These are phyloP conservation scores for Clavispora fructus DNA, from an alignment of 805 yeast genomes.

Conservation along the genomic window DNA sequence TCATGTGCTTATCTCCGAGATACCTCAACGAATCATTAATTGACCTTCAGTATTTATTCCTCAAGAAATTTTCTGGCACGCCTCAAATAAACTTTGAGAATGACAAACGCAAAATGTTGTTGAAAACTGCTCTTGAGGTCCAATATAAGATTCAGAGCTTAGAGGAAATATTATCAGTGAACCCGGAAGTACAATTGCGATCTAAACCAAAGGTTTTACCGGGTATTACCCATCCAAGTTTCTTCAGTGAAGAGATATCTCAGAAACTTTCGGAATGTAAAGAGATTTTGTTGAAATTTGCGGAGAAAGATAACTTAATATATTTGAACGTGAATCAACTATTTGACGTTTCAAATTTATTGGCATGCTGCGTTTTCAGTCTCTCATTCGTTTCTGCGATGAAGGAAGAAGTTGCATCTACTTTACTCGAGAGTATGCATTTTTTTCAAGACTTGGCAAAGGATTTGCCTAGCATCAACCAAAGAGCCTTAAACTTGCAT, in stretches of 20 bases:
- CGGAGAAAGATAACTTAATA: background rate
- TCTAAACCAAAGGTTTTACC: background rate
- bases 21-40: background rate
- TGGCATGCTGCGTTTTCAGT: conserved; percentile 5
- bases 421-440: conserved; percentile 17
- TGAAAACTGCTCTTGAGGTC: background rate
- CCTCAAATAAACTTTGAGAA: background rate
- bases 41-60: conserved; percentile 2
- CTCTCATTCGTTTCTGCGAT: conserved; percentile 4
- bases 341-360: conserved; percentile 6
- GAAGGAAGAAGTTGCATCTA: background rate
- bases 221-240: background rate
- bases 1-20: background rate
- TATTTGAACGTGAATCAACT: background rate
- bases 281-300: conserved; percentile 1
- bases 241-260: background rate
- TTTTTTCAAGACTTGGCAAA: conserved; percentile 4
- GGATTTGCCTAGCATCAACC: background rate
- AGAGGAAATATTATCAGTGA: background rate
- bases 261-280: conserved; percentile 6
- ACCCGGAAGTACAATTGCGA: background rate
- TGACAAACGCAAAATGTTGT: background rate
- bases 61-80: background rate
- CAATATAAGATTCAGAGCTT: background rate
- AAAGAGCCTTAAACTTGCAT: background rate